Conservation (phyloP, 352 stramenopile genomes). For the Thalassiosira ordinaria region DNA sequence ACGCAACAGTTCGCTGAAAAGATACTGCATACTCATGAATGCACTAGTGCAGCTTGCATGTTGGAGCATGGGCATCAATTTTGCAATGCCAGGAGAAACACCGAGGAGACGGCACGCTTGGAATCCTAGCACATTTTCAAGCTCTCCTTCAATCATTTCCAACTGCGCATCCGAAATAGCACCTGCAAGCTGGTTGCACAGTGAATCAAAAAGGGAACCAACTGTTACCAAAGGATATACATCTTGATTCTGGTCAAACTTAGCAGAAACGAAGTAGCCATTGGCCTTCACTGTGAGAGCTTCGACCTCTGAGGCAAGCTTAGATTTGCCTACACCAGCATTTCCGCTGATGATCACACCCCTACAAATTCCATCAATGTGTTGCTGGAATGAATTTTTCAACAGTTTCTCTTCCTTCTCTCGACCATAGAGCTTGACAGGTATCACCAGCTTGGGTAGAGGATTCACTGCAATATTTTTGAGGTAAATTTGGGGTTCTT, state of each 20-base stretch:
- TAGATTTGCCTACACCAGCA: constrained; percentile 22
- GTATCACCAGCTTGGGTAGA: constrained; percentile 8
- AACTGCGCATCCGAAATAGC: not conserved
- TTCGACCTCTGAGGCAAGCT: constrained; percentile 8
- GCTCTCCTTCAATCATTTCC: not conserved
- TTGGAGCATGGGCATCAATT: not conserved
- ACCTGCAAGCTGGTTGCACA: not conserved
- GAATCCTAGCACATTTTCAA: not conserved
- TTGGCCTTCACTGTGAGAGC: not conserved
- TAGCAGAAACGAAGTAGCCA: constrained; percentile 12
- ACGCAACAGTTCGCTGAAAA: constrained; percentile 17
- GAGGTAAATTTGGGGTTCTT: constrained; percentile 4
- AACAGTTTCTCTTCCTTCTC: constrained; percentile 11
- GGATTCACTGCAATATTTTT: constrained; percentile 8
- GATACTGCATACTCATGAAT: constrained; percentile 17
- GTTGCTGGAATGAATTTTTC: constrained; percentile 6
- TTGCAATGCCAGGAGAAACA: not conserved
- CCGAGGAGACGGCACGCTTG: not conserved
- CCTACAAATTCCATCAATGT: not conserved
- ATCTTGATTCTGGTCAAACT: not conserved
- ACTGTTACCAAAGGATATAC: not conserved
- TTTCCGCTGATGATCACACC: constrained; percentile 24
- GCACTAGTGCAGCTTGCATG: not conserved
- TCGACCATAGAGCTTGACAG: constrained; percentile 25
- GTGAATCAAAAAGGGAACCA: not conserved